Conservation (phyloP, 306 rosid species). For the Trichosanthes truncata region DNA sequence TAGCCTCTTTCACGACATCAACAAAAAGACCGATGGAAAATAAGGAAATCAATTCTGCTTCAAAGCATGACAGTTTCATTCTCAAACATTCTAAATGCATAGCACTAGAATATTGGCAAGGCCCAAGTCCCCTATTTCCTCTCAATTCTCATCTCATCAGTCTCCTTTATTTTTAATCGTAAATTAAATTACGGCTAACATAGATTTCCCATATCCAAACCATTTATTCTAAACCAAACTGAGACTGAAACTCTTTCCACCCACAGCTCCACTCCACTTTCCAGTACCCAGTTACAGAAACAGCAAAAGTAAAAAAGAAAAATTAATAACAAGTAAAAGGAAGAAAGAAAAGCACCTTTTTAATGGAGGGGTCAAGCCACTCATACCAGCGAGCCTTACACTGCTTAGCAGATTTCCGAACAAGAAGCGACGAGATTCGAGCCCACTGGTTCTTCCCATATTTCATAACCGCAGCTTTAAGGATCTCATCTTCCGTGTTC, state of each 20-base stretch:
- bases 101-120: background rate
- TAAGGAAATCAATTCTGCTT: background rate
- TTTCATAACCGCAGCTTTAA: slow-evolving; percentile 94
- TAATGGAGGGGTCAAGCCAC: slow-evolving; percentile 95
- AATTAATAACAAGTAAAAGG: background rate
- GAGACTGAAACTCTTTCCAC: background rate
- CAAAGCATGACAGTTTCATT: background rate
- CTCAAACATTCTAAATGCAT: background rate
- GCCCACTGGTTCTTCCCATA: slow-evolving; percentile 97
- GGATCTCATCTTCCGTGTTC: slow-evolving; percentile 96
- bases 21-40: background rate
- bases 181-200: background rate
- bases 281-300: background rate
- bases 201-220: background rate
- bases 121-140: background rate
- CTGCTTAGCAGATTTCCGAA: slow-evolving; percentile 93
- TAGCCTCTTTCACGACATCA: background rate
- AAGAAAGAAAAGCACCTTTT: slow-evolving; percentile 38
- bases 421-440: slow-evolving; percentile 84
- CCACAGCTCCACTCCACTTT: background rate
- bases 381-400: slow-evolving; percentile 98
- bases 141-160: background rate
- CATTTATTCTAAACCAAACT: background rate
- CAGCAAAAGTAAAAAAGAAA: background rate
- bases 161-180: background rate